Conservation (phyloP, 2,329 filamentous ascomycete genomes). For the Pseudocercospora fijiensis region DNA sequence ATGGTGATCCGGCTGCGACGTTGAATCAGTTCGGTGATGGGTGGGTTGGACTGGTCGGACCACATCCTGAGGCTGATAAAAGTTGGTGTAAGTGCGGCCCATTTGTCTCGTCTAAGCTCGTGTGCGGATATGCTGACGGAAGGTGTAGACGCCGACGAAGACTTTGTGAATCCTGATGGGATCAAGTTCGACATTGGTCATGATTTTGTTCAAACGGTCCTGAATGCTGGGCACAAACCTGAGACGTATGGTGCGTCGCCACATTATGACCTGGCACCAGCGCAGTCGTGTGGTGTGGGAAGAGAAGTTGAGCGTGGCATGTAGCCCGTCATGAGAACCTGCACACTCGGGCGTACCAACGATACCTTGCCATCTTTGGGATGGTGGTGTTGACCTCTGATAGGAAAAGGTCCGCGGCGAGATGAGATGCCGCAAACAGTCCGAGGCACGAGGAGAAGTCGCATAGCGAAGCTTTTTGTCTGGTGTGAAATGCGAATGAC, state of each 20-base stretch:
- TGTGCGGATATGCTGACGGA: conserved; percentile 11
- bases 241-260: not conserved
- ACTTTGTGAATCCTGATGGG: conserved; percentile 20
- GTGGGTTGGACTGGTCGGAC: conserved; percentile 27
- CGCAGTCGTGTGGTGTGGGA: too few species aligned
- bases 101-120: not conserved
- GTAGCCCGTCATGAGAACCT: too few species aligned
- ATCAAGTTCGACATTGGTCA: conserved; percentile 23
- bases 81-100: conserved; percentile 25
- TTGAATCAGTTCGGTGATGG: conserved; percentile 24
- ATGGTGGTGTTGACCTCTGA: too few species aligned
- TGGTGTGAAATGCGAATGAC: too few species aligned
- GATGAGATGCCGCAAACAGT: not conserved
- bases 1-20: conserved; percentile 23
- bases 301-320: too few species aligned
- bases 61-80: conserved; percentile 27
- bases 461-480: too few species aligned
- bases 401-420: not conserved
- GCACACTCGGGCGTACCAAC: too few species aligned
- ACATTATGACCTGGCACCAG: too few species aligned
- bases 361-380: too few species aligned
- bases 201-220: conserved; percentile 19
- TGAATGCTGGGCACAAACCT: not conserved
- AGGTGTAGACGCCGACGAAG: conserved; percentile 11
- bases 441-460: not conserved